Base-by-base conservation (phyloP, 2,329 filamentous ascomycete species). In the Paracoccidioides lutzii region DNA sequence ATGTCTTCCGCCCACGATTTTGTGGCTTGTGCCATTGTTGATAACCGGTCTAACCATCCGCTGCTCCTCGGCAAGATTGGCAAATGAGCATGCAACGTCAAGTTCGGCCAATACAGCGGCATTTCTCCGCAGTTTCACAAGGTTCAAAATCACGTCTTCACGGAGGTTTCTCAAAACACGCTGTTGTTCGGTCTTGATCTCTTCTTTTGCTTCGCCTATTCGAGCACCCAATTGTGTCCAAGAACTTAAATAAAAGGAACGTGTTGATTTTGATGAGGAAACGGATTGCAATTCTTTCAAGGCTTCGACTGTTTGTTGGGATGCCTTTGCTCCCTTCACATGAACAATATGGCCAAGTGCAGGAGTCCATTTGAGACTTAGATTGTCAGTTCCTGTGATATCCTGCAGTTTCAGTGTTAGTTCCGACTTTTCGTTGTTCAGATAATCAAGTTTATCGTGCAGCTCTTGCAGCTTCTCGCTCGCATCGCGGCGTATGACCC, bases 41-140 rank as follows among this genome's bases (percentile, higher is more conserved):
- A 98, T 71, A 1, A 83, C 72, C 0, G 93, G 93, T 0, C 91
- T 81, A 1, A 83, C 78, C 62, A 93, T 82, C 49, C 78, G 75
- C 59, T 88, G 84, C 66, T 95, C 87, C 30, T 77, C 69, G 1
- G 93, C 90, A 2, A 97, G 77, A 4, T 77, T 78, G 2, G 93
- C 89, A 65, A 95, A 95, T 0, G 89, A 89, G 55, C 88, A 88
- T 2, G 87, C 81, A 41, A 98, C 86, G 70, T 98, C 93, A 7
- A 98, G 80, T 69, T 96, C 90, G 67, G 97, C 91, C 22, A 98
- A 81, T 0, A 95, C 86, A n/a, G 82, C 79, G 9, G 91, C 90
- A 69, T 96, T 97, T 56, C 87, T 86, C 5, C 93, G 84, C 12
- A 98, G 80, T 64, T 85, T 88, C 59, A 96, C 82, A 3, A 98